Conservation (phyloP, 352 stramenopile genomes). For the Globisporangium barbulae region DNA sequence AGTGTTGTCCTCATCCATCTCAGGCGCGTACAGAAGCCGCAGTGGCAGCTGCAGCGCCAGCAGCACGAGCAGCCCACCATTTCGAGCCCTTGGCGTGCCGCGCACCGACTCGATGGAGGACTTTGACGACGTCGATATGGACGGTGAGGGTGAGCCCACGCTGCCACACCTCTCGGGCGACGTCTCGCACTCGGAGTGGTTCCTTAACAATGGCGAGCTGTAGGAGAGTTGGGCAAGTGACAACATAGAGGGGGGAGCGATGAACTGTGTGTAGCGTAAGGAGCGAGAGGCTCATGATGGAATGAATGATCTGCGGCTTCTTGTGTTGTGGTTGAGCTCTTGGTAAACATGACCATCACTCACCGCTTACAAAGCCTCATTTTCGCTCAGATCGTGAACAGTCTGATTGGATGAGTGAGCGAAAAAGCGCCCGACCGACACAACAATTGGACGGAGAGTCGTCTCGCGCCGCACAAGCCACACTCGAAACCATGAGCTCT, state of each 20-base stretch:
- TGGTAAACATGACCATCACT: neutral
- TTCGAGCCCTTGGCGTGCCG: constrained; percentile 34
- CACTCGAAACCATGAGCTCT: neutral
- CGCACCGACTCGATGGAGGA: constrained; percentile 28
- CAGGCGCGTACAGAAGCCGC: constrained; percentile 11
- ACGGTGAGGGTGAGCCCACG: constrained; percentile 22
- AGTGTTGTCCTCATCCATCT: neutral
- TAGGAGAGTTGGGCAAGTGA: neutral
- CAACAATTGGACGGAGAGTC: neutral
- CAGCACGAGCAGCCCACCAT: constrained; percentile 25
- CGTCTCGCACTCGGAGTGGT: constrained; percentile 51
- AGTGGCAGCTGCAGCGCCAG: constrained; percentile 29
- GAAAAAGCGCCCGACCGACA: no score
- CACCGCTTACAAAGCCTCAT: neutral
- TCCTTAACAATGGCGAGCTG: constrained; percentile 22
- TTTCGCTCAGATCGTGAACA: no score
- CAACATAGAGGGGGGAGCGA: neutral
- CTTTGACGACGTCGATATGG: constrained; percentile 49
- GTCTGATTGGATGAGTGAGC: neutral
- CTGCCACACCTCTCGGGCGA: constrained; percentile 32
- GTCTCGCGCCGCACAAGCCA: neutral
- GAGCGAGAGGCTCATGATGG: neutral
- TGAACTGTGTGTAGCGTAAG: neutral
- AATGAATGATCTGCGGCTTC: no score
- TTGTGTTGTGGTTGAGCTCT: no score